Conservation (phyloP, 305 asterid genomes). For the Ilex paraguariensis region DNA sequence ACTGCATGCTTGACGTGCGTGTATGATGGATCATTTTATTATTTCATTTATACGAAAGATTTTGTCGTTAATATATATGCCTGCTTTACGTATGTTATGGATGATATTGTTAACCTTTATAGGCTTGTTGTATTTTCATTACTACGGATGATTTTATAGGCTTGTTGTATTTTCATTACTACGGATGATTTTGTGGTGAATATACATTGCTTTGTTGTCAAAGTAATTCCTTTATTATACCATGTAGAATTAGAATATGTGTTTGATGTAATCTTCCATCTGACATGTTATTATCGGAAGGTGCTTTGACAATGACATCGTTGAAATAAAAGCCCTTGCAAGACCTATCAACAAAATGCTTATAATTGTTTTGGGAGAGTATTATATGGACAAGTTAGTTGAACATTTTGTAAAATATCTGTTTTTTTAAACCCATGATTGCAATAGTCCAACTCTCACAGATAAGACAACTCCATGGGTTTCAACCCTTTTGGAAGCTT, state of each 20-base stretch:
- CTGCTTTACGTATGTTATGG: too few relatives aligned
- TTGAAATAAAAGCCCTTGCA: slow-evolving; percentile 24
- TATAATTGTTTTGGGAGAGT: neutral
- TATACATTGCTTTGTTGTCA: neutral
- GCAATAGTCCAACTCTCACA: slow-evolving; percentile 23
- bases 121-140: too few relatives aligned
- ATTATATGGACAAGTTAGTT: slow-evolving; percentile 14
- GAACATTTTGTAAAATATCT: slow-evolving; percentile 4
- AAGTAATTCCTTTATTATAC: neutral
- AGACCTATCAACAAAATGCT: slow-evolving; percentile 15
- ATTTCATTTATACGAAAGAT: too few relatives aligned
- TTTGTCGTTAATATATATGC: too few relatives aligned
- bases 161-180: too few relatives aligned
- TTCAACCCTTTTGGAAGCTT: slow-evolving; percentile 15
- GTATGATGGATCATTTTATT: too few relatives aligned
- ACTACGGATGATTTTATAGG: too few relatives aligned
- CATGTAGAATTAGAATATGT: neutral
- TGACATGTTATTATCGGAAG: slow-evolving; percentile 17
- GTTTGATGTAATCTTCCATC: neutral
- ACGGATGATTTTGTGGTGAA: too few relatives aligned
- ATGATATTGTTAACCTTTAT: too few relatives aligned
- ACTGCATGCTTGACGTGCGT: too few relatives aligned
- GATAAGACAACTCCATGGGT: slow-evolving; percentile 11
- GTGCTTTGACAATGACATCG: slow-evolving; percentile 27
- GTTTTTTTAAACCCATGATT: slow-evolving; percentile 13